phyloP scores from a whole-genome alignment of 163 green algal species.

The Chlamydomonas reinhardtii region DNA sequence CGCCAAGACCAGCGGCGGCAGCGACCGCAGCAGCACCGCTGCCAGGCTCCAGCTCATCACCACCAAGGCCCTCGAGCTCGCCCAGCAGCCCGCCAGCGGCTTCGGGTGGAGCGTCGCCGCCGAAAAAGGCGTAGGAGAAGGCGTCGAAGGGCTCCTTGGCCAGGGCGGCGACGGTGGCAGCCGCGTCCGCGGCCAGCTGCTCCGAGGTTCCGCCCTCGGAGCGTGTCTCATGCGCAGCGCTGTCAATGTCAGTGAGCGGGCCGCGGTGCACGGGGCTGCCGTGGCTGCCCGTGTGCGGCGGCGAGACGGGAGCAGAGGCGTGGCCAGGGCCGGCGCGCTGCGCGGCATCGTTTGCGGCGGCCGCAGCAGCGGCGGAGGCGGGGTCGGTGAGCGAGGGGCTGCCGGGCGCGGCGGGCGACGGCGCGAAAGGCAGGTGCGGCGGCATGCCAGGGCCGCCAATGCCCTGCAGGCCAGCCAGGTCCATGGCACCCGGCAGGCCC shows the following conservation, averaged over 20 bases:
- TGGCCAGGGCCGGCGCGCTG: background rate
- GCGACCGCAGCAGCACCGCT: background rate
- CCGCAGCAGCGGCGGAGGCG: too few relatives aligned
- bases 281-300: conserved; percentile 11
- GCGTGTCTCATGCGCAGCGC: conserved; percentile 8
- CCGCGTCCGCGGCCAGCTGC: conserved; percentile 18
- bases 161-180: conserved; percentile 9
- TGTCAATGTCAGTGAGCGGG: conserved; percentile 10
- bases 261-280: conserved; percentile 22
- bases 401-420: conserved; percentile 26
- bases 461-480: background rate
- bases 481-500: background rate
- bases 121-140: conserved; percentile 65
- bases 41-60: conserved; percentile 9
- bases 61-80: conserved; percentile 45
- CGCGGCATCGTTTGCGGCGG: too few relatives aligned
- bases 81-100: conserved; percentile 46
- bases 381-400: conserved; percentile 7
- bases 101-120: background rate
- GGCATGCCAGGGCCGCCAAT: background rate
- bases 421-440: background rate
- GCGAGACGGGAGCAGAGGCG: conserved; percentile 30
- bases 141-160: conserved; percentile 58
- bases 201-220: conserved; percentile 34
- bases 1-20: too few relatives aligned